These are phyloP conservation scores for Clitoria ternatea DNA, from an alignment of 306 rosid species.

Conservation along the genomic window DNA sequence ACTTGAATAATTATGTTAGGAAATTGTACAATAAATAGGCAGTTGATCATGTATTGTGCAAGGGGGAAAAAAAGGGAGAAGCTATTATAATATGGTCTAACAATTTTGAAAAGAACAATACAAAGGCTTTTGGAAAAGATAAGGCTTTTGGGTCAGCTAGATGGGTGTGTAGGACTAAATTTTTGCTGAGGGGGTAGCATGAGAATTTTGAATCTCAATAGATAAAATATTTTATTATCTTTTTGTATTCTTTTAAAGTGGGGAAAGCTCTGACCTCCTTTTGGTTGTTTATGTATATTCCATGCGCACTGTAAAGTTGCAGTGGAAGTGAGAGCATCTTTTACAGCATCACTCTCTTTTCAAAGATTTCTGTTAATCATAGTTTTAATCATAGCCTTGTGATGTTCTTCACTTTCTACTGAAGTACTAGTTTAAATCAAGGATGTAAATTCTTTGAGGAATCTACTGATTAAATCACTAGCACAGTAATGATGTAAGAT, in stretches of 20 bases:
- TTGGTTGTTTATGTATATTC: slow-evolving; percentile 60
- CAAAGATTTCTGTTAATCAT: slow-evolving; percentile 70
- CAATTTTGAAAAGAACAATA: slow-evolving; percentile 48
- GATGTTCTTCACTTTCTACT: slow-evolving; percentile 51
- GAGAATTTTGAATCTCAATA: slow-evolving; percentile 49
- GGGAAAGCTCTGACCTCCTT: slow-evolving; percentile 79
- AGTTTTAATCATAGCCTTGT: slow-evolving; percentile 70
- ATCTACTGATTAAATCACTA: slow-evolving; percentile 33
- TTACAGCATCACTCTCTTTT: slow-evolving; percentile 47
- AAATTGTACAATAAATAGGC: slow-evolving; percentile 33
- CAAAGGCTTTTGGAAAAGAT: slow-evolving; percentile 54
- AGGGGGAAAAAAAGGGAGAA: slow-evolving; percentile 18
- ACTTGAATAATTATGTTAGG: slow-evolving; percentile 44
- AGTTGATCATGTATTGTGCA: slow-evolving; percentile 35
- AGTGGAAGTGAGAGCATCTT: slow-evolving; percentile 48
- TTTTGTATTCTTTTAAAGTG: slow-evolving; percentile 47
- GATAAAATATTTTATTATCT: slow-evolving; percentile 19
- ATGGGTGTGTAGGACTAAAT: slow-evolving; percentile 50
- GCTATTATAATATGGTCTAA: slow-evolving; percentile 29
- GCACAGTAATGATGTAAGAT: slow-evolving; percentile 17
- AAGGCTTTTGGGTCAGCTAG: slow-evolving; percentile 74
- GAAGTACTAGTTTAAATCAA: slow-evolving; percentile 27
- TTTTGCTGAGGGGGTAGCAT: slow-evolving; percentile 69
- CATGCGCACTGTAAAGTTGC: slow-evolving; percentile 94
- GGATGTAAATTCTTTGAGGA: slow-evolving; percentile 30